Evolutionary conservation across 805 yeast species (phyloP).

Genomic region (Starmerella vaccinii): DNA sequence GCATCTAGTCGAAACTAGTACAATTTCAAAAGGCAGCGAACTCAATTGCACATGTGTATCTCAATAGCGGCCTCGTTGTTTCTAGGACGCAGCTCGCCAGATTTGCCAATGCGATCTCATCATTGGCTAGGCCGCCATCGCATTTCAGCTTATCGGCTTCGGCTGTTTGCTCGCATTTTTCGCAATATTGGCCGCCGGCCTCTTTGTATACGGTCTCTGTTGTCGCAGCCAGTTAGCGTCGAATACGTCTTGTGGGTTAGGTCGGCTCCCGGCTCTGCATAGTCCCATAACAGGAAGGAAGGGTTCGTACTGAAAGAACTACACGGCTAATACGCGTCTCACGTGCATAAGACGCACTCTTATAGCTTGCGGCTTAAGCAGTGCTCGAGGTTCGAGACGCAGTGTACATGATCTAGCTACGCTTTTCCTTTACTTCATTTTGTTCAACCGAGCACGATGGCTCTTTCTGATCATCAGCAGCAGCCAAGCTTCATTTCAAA

Average conservation of each 20-base stretch:
- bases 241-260: neutral
- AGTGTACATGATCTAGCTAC: neutral
- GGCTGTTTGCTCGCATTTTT: too few relatives aligned
- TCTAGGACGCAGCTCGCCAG: too few relatives aligned
- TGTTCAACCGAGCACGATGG: neutral
- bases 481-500: neutral
- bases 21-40: too few relatives aligned
- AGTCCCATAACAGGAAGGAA: neutral
- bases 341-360: neutral
- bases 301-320: neutral
- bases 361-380: neutral
- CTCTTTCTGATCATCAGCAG: neutral
- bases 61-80: too few relatives aligned
- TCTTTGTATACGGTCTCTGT: too few relatives aligned
- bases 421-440: neutral
- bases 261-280: neutral
- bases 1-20: too few relatives aligned
- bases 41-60: too few relatives aligned
- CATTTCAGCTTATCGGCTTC: too few relatives aligned
- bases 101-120: too few relatives aligned
- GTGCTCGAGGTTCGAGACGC: neutral
- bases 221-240: neutral
- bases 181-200: too few relatives aligned
- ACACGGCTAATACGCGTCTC: constrained; percentile 1
- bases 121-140: too few relatives aligned